These are phyloP conservation scores for Candida sakaeoensis DNA, from an alignment of 805 yeast species.

Conservation along the genomic window DNA sequence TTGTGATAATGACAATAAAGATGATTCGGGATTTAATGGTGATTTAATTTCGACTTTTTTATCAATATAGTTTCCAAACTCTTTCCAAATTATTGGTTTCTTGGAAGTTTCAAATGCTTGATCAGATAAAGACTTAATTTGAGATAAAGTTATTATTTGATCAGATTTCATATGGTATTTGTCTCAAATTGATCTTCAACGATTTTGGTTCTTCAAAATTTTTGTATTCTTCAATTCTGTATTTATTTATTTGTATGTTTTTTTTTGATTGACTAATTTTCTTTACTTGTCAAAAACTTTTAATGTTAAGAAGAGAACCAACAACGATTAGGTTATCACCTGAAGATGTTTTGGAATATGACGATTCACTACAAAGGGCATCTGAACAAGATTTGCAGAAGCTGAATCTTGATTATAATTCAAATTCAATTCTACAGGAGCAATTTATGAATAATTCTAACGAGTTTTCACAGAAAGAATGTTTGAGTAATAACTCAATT, in stretches of 20 bases:
- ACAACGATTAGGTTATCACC: slow-evolving; percentile 64
- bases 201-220: too few relatives aligned
- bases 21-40: slow-evolving; percentile 16
- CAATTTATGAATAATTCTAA: slow-evolving; percentile 13
- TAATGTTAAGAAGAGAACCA: slow-evolving; percentile 69
- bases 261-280: neutral
- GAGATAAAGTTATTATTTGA: slow-evolving; percentile 22
- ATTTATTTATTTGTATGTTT: neutral
- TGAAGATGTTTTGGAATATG: slow-evolving; percentile 58
- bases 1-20: slow-evolving; percentile 25
- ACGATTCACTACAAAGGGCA: slow-evolving; percentile 23
- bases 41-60: slow-evolving; percentile 30
- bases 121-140: slow-evolving; percentile 22
- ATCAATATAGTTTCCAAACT: slow-evolving; percentile 41
- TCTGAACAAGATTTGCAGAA: slow-evolving; percentile 9
- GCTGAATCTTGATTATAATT: slow-evolving; percentile 12
- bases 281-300: neutral
- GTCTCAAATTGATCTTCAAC: neutral
- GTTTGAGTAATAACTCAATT: neutral
- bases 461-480: slow-evolving; percentile 55
- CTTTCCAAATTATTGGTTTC: slow-evolving; percentile 40
- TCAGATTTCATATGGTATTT: slow-evolving; percentile 9
- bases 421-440: slow-evolving; percentile 13
- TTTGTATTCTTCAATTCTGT: too few relatives aligned
- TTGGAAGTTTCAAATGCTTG: slow-evolving; percentile 9